Evolutionary conservation across 495 filamentous ascomycete genomes (phyloP), one percentile per base, ranked within the genome.

Genomic region (Aspergillus taichungensis): DNA sequence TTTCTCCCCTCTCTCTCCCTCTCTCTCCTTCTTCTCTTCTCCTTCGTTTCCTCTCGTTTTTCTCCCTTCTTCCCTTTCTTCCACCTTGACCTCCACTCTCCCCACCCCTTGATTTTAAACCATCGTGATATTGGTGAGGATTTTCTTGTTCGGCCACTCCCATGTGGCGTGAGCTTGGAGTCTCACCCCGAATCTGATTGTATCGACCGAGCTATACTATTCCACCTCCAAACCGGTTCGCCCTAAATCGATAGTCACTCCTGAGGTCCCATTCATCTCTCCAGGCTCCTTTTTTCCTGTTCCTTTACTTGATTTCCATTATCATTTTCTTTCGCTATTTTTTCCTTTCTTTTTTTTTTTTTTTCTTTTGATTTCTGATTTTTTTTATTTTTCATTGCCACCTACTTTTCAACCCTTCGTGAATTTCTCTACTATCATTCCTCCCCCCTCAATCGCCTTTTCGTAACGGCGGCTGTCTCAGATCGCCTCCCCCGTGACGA

Each of bases 131-230:
- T 34, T 45, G 14, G 34, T 38, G 14, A 36, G 13, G 13, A 24
- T 13, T 46, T 14, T 37, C 30, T 32, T 39, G 34, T 38, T 53
- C 49, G 51, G 47, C 48, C 51, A 51, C 51, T 43, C 42, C 18
- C 45, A 45, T 46, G 49, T 52, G 46, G 46, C 41, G 41, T 50
- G 43, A 34, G 35, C 34, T 35, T 29, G 18, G 43, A 39, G 43
- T 37, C 48, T 53, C 47, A 42, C 44, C 46, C 18, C 50, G 10
- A 44, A 38, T 42, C 33, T 30, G 43, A 30, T 40, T 49, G 27
- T 51, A 51, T 45, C 48, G 51, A 53, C 51, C 43, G 40, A 51
- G 54, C 54, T 52, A 52, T 45, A 45, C 48, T 37, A 46, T 40
- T 37, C 13, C 13, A 38, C 13, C 28, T 14, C 44, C 42, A 35